Conservation (phyloP, 108 stramenopile genomes). For the Cafeteria roenbergensis region DNA sequence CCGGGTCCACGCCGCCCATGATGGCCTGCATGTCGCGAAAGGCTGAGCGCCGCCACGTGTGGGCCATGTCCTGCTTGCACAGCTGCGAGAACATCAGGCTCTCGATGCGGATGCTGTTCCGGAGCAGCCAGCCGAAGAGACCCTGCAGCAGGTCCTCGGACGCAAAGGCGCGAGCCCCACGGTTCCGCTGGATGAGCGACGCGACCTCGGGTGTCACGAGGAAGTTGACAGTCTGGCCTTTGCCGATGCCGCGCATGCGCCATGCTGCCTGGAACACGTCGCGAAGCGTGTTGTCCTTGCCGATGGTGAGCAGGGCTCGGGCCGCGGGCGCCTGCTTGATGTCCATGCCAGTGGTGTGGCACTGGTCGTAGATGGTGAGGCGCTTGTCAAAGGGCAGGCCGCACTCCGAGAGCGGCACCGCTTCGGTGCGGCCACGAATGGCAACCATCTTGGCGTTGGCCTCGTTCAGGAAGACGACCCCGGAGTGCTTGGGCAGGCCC, state of each 20-base stretch:
- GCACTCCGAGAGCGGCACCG: slow-evolving; percentile 36
- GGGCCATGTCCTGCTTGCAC: slow-evolving; percentile 78
- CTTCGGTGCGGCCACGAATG: slow-evolving; percentile 54
- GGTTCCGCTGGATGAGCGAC: slow-evolving; percentile 10
- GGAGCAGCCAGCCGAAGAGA: slow-evolving; percentile 86
- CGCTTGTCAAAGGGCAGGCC: slow-evolving; percentile 29
- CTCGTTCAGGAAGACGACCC: slow-evolving; percentile 40
- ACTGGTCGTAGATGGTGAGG: slow-evolving; percentile 48
- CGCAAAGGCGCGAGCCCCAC: background rate
- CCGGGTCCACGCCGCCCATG: too few relatives aligned
- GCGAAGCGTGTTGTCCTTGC: slow-evolving; percentile 21
- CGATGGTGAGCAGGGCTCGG: slow-evolving; percentile 13
- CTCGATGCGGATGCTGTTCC: slow-evolving; percentile 93
- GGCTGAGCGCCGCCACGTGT: slow-evolving; percentile 80
- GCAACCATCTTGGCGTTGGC: slow-evolving; percentile 14
- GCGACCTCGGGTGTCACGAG: slow-evolving; percentile 10
- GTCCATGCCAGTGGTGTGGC: slow-evolving; percentile 45
- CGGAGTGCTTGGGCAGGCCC: slow-evolving; percentile 24
- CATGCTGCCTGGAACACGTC: slow-evolving; percentile 19
- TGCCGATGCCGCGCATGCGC: slow-evolving; percentile 19
- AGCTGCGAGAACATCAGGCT: slow-evolving; percentile 89
- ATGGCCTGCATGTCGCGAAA: slow-evolving; percentile 53
- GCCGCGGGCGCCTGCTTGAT: slow-evolving; percentile 13
- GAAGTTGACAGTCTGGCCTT: slow-evolving; percentile 7
- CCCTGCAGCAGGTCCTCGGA: slow-evolving; percentile 50